phyloP scores from a whole-genome alignment of 805 yeast genomes.

The Kazachstania taianensis region DNA sequence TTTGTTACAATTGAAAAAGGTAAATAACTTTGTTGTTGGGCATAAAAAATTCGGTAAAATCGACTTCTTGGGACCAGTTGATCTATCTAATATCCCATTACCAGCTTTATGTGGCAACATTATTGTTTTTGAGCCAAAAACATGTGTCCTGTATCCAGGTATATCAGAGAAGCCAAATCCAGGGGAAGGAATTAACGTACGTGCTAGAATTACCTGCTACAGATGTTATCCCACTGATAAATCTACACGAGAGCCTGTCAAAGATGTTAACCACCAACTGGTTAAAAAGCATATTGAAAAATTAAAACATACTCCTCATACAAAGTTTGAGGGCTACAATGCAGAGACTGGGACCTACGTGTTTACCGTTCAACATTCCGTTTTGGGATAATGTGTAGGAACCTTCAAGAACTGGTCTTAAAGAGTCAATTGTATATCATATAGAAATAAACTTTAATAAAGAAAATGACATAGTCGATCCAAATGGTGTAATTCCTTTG shows the following conservation, averaged over 20 bases:
- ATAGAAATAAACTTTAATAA: not conserved
- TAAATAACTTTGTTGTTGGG: constrained; percentile 64
- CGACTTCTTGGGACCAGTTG: constrained; percentile 73
- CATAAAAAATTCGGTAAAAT: constrained; percentile 63
- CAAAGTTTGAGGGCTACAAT: constrained; percentile 67
- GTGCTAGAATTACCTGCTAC: constrained; percentile 62
- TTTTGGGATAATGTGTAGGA: not conserved
- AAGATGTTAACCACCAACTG: constrained; percentile 66
- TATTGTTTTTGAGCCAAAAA: constrained; percentile 49
- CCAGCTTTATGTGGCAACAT: constrained; percentile 60
- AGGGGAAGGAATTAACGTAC: constrained; percentile 80
- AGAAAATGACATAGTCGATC: not conserved
- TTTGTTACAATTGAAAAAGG: constrained; percentile 51
- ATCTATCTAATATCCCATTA: constrained; percentile 56
- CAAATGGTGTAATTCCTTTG: too few relatives aligned
- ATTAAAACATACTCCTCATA: constrained; percentile 38
- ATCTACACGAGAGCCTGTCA: constrained; percentile 60
- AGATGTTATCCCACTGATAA: constrained; percentile 77
- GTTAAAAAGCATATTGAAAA: constrained; percentile 60
- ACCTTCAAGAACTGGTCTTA: too few relatives aligned
- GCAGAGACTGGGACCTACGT: constrained; percentile 65
- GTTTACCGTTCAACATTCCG: constrained; percentile 32
- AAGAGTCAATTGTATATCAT: not conserved
- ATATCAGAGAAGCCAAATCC: constrained; percentile 42
- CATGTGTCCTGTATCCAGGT: constrained; percentile 67